Percentiles rank a stretch among this genome's conserved stretches.
These are phyloP conservation scores for Penicillium sp. DNA, from an alignment of 2,329 filamentous ascomycete genomes.

Conservation along the genomic window DNA sequence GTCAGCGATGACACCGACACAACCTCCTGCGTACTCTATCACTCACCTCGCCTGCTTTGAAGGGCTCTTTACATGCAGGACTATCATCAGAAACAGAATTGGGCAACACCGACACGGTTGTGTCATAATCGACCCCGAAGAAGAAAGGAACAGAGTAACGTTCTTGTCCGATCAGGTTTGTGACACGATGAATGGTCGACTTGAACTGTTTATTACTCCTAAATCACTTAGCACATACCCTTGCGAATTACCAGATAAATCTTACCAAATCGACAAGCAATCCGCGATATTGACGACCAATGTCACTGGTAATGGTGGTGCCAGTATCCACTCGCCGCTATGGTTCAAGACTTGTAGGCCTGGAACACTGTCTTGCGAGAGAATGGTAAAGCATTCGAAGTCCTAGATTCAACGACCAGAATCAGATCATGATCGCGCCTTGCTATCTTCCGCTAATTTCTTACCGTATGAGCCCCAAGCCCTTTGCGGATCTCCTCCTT, in stretches of 20 bases:
- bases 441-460: not conserved
- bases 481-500: slow-evolving; percentile 38
- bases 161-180: slow-evolving; percentile 41
- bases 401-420: slow-evolving; percentile 24
- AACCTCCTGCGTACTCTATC: not conserved
- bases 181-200: slow-evolving; percentile 43
- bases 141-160: slow-evolving; percentile 45
- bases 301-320: slow-evolving; percentile 26
- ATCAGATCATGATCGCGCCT: not conserved
- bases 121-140: slow-evolving; percentile 43
- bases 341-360: slow-evolving; percentile 38
- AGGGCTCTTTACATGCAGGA: slow-evolving; percentile 15
- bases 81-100: slow-evolving; percentile 16
- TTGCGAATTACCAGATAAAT: accelerated
- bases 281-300: slow-evolving; percentile 38
- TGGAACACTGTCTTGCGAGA: slow-evolving; percentile 42
- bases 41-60: slow-evolving; percentile 25
- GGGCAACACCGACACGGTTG: slow-evolving; percentile 28
- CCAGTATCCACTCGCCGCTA: slow-evolving; percentile 29
- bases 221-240: not conserved
- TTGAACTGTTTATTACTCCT: slow-evolving; percentile 43
- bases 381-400: slow-evolving; percentile 44
- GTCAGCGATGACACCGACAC: not conserved
- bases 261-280: slow-evolving; percentile 27
- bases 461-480: slow-evolving; percentile 43